These are phyloP conservation scores for Oehlia diaphana DNA, from an alignment of 192 early-diverging fungal species.

Conservation along the genomic window DNA sequence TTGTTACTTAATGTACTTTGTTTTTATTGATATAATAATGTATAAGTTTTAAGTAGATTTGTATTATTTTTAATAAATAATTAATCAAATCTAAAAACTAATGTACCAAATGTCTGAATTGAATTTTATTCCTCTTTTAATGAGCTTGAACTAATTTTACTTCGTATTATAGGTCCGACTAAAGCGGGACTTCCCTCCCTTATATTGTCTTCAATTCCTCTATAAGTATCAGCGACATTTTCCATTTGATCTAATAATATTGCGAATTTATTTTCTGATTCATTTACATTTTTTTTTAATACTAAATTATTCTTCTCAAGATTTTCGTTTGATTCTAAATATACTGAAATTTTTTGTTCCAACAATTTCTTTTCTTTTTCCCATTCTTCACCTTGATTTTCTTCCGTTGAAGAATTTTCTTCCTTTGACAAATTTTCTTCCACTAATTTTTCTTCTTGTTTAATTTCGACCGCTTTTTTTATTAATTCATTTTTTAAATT, in stretches of 20 bases:
- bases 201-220: slow-evolving; percentile 22
- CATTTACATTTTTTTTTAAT: slow-evolving; percentile 15
- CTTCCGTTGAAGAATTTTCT: background rate
- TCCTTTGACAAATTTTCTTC: no score
- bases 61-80: no score
- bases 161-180: background rate
- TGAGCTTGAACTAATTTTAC: background rate
- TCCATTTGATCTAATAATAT: slow-evolving; percentile 31
- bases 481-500: no score
- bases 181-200: slow-evolving; percentile 1
- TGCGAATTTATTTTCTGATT: slow-evolving; percentile 15
- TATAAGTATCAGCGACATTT: slow-evolving; percentile 24
- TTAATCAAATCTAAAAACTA: no score
- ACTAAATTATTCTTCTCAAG: slow-evolving; percentile 5
- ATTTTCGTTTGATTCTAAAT: background rate
- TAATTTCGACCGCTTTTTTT: background rate
- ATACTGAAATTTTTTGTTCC: slow-evolving; percentile 21
- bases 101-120: no score
- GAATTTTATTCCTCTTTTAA: background rate
- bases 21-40: no score
- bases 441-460: background rate
- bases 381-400: background rate
- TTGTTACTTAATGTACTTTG: no score
- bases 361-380: background rate
- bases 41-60: no score